Base-by-base conservation (phyloP, 768 basidiomycete genomes). In the Macrolepiota albuminosa region DNA sequence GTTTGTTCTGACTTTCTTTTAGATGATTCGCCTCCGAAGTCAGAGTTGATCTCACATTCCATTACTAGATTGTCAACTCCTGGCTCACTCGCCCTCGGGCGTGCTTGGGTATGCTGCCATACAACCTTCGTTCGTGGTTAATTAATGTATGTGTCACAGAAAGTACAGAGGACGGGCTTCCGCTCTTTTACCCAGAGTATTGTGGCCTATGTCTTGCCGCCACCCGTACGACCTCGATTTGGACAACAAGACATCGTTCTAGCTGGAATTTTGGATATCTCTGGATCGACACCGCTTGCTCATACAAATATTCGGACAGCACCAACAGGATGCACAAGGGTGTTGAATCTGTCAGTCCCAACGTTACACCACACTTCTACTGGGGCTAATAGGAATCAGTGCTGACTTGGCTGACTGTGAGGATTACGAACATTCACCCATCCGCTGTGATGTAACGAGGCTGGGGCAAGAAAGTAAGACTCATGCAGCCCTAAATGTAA, bases 271-370 rank as follows among this genome's bases (percentile, higher is more conserved):
- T 64, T 85, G 26, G 75, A 85, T 67, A 68, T 75, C 6, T 75
- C 78, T 18, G 84, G 84, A 1, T 59, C 73, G 6, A 63, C 76
- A 21, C 65, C 78, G 10, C 71, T 71, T 59, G 64, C 65, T 34
- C 68, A 67, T 40, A 62, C 62, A 37, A 73, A 71, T 47, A 46
- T 61, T 9, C 81, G 73, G 63, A 78, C 81, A 52, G 67, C 75
- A 16, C 54, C 71, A 0, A 75, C 85, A 26, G 89, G 88, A 18
- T 71, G 66, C 16, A 70, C 86, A 29, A 69, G 65, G 47, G 76
- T 84, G 29, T 65, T 91, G 39, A 81, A 78, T 65, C 54, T 87
- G 89, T 89, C 63, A 64, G 79, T 69, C 60, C 61, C 52, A 46
- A 14, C 33, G 4, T 48, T 52, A 8, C 40, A 29, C 49, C 6